Base-by-base conservation (phyloP, 768 basidiomycete genomes). In the Russula sp. region DNA sequence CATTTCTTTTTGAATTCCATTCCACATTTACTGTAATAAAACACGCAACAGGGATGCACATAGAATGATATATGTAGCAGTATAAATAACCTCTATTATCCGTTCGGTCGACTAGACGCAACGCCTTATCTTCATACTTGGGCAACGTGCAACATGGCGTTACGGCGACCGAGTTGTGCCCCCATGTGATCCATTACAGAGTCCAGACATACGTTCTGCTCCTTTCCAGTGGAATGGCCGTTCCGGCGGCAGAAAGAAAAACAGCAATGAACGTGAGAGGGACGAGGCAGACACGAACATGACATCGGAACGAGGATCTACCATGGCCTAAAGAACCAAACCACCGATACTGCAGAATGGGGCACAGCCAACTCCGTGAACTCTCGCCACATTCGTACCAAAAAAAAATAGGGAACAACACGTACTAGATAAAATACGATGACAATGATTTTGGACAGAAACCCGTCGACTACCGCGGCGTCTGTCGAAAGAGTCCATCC, bases 241-340 rank as follows among this genome's bases (percentile, higher is more conserved):
- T 47, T 45, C 55, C 42, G 2, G 42, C 56, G 14, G 50, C 56
- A 43, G 50, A 57, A 6, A 64, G 22, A 29, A 75, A 68, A 62
- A 66, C n/a, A 22, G 83, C 78, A 62, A 88, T 71, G 67, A 76
- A 79, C 25, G 74, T 66, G 0, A 84, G 64, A 3, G 84, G 81
- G 16, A 80, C 80, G 20, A 93, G 80, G 0, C 80, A 74, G n/a
- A 87, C 70, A 69, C 92, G 82, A 5, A 86, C 2, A 82, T 78
- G 8, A 86, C 79, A 61, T 87, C 74, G 5, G 90, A 86, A 81
- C 7, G 83, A 70, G 0, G 70, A 66, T 50, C 90, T 87, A 14
- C 83, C 75, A 66, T 90, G 88, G 67, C 87, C 74, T 1, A 76
- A 76, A 3, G 89, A 91, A 58, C 88, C 88, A 36, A 85, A 69